Evolutionary conservation across 805 yeast genomes (phyloP).

Genomic region (Yamadazyma laniorum): DNA sequence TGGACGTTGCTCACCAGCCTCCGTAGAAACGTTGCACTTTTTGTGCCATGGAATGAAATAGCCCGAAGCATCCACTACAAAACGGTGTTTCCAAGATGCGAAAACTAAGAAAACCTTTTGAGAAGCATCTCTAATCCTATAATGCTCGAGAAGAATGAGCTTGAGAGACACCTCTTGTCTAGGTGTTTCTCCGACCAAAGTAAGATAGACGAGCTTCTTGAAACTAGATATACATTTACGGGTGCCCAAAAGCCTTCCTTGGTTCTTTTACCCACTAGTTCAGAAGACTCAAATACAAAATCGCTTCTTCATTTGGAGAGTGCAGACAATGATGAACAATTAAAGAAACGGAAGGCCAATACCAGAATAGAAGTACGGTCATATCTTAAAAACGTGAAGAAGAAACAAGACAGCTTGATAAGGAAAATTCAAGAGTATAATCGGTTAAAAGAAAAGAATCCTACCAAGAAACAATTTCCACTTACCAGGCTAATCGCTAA

Average conservation of each 20-base stretch:
- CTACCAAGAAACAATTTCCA: constrained; percentile 24
- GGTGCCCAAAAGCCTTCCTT: constrained; percentile 50
- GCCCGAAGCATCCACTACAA: too few species aligned
- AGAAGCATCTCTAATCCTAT: too few species aligned
- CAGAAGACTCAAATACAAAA: constrained; percentile 18
- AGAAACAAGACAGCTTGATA: constrained; percentile 39
- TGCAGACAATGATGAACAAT: constrained; percentile 7
- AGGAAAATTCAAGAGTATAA: constrained; percentile 35
- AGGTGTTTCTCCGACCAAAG: constrained; percentile 40
- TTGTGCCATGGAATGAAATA: too few species aligned
- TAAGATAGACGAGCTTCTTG: constrained; percentile 41
- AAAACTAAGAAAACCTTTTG: constrained; percentile 2
- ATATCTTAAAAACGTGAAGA: constrained; percentile 37
- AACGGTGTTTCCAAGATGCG: too few species aligned
- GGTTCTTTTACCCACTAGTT: constrained; percentile 38
- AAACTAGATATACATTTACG: constrained; percentile 42
- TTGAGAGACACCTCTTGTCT: constrained; percentile 47
- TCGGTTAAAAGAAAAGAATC: constrained; percentile 15
- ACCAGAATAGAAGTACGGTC: constrained; percentile 42
- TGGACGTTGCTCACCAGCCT: constrained; percentile 1
- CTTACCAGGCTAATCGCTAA: constrained; percentile 21
- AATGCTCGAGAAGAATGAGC: constrained; percentile 43
- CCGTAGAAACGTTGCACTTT: too few species aligned
- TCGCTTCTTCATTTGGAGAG: constrained; percentile 18
- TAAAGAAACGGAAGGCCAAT: constrained; percentile 21